These are phyloP conservation scores for Zalerion maritima DNA, from an alignment of 495 filamentous ascomycete genomes.

Conservation along the genomic window DNA sequence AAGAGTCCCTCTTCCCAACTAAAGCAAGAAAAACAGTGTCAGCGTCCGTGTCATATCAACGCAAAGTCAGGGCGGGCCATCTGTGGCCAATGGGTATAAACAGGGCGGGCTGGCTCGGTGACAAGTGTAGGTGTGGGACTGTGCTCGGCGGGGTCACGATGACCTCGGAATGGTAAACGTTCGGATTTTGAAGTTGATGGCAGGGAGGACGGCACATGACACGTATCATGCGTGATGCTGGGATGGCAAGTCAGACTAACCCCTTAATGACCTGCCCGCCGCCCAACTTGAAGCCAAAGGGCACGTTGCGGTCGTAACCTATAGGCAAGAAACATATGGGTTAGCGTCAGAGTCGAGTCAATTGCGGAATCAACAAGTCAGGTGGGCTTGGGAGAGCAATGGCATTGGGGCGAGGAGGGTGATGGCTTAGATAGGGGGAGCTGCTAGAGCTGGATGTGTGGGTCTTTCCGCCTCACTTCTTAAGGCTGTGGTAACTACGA, in stretches of 20 bases:
- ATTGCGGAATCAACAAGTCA: no score
- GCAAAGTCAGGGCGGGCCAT: background rate
- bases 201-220: background rate
- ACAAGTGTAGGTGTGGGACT: no score
- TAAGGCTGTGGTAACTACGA: no score
- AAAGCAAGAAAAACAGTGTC: constrained; percentile 33
- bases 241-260: constrained; percentile 35
- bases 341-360: constrained; percentile 2
- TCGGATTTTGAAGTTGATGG: no score
- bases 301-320: constrained; percentile 56
- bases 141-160: no score
- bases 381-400: no score
- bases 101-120: no score
- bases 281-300: constrained; percentile 68
- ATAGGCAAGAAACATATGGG: constrained; percentile 17
- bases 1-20: constrained; percentile 83
- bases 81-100: background rate
- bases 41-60: constrained; percentile 5
- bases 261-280: constrained; percentile 75
- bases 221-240: background rate
- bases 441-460: no score
- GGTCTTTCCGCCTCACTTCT: no score
- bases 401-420: no score
- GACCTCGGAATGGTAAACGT: no score
- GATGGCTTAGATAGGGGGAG: no score